These are phyloP conservation scores for Groenewaldozyma salmanticensis DNA, from an alignment of 805 yeast genomes.

Conservation along the genomic window DNA sequence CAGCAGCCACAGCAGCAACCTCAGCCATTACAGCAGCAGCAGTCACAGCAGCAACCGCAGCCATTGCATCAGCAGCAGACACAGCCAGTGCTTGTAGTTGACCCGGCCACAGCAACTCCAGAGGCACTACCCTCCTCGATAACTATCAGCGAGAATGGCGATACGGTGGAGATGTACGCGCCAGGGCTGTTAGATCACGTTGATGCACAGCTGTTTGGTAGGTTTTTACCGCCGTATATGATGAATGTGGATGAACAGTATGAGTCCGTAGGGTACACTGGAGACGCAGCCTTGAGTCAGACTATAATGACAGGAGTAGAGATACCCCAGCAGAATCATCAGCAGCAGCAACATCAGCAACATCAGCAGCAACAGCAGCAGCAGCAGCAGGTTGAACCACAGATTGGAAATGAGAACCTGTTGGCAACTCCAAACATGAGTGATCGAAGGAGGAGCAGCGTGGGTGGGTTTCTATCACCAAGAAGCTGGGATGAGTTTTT, in stretches of 20 bases:
- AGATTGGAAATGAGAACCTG: no score
- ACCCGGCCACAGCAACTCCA: not conserved
- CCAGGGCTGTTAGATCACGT: slow-evolving; percentile 81
- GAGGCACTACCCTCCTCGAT: not conserved
- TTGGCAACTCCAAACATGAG: no score
- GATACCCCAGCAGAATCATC: not conserved
- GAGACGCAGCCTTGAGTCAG: not conserved
- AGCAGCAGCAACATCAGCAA: not conserved
- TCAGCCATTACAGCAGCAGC: not conserved
- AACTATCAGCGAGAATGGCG: not conserved
- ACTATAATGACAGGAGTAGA: not conserved
- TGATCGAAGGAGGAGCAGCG: not conserved
- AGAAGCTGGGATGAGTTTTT: slow-evolving; percentile 19
- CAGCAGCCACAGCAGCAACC: not conserved
- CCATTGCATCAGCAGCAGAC: not conserved
- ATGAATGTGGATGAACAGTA: slow-evolving; percentile 22
- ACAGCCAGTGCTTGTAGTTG: not conserved
- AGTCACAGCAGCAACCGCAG: no score
- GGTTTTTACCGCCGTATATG: slow-evolving; percentile 80
- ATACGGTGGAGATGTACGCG: slow-evolving; percentile 33
- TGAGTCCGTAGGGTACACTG: slow-evolving; percentile 1
- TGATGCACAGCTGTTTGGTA: slow-evolving; percentile 78
- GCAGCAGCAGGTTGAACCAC: no score
- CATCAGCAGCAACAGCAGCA: no score
- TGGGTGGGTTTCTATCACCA: not conserved